Evolutionary conservation across 2,329 filamentous ascomycete genomes (phyloP).

Genomic region (Microsporum ferrugineum): DNA sequence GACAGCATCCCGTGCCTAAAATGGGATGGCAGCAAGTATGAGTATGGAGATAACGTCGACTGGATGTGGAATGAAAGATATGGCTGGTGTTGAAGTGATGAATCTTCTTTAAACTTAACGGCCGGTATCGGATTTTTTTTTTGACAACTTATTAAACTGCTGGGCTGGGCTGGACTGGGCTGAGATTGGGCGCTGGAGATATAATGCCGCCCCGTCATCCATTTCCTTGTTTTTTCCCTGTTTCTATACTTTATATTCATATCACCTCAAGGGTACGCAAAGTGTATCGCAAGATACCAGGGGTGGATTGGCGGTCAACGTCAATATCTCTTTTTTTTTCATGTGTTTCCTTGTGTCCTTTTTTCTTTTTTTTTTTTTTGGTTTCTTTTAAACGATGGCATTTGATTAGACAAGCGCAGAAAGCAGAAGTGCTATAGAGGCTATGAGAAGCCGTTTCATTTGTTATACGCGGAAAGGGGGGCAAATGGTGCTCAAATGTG

Average conservation of each 20-base stretch:
- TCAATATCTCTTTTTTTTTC: slow-evolving; percentile 7
- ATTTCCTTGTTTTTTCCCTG: not conserved
- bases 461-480: not conserved
- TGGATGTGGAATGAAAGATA: slow-evolving; percentile 42
- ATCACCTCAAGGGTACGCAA: not conserved
- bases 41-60: slow-evolving; percentile 30
- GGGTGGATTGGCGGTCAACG: not conserved
- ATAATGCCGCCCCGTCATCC: not conserved
- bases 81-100: slow-evolving; percentile 32
- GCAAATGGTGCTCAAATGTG: not conserved
- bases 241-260: not conserved
- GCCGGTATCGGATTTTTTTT: no score
- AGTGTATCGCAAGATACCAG: slow-evolving; percentile 1
- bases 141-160: no score
- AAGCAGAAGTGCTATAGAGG: not conserved
- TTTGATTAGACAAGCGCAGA: slow-evolving; percentile 4
- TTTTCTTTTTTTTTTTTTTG: not conserved
- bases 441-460: not conserved
- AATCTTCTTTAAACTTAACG: not conserved
- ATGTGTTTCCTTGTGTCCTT: not conserved
- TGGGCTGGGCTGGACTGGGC: not conserved
- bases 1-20: slow-evolving; percentile 37
- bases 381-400: not conserved
- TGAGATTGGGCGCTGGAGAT: not conserved
- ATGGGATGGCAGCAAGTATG: slow-evolving; percentile 34